Evolutionary conservation across 1,284 basidiomycete species (phyloP), one percentile per base, ranked within the genome.

Genomic region (Neonothopanus nambi): DNA sequence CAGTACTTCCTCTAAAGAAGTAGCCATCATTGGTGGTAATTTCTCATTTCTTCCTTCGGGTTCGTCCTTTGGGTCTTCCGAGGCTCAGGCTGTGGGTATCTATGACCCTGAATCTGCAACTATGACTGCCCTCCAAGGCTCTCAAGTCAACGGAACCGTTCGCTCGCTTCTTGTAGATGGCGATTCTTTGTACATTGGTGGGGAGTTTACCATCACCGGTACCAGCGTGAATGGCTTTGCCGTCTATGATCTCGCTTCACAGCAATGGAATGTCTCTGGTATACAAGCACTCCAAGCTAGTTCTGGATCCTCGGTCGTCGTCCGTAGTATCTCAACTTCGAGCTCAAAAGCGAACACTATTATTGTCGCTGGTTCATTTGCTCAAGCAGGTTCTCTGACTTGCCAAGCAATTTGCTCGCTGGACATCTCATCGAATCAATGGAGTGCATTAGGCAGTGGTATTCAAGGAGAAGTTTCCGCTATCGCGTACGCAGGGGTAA

Each of bases 21-120:
- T 93, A 42, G 85, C 83, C 36, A 83, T 98, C 59, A 75, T 98
- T 47, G 95, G 94, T 36, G 95, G 95, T 45, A 95, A 96, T 70
- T 98, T 97, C 67, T 84, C 87, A 3, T 89, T 87, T 62, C 63
- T 73, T 8, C 66, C 71, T 11, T 65, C 74, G 15, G 74, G 75
- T 7, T 71, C 76, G 3, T 65, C 67, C 3, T 65, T 68, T 23
- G 68, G 71, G 9, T 71, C 78, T 1, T 63, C 70, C 8, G 68
- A 63, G n/a, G 72, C 79, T 6, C 74, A 76, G 57, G 87, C 81
- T 46, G 67, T 98, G 30, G 93, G 84, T 0, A 73, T 95, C 44
- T 97, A 96, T 67, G 78, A 93, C 65, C 70, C 81, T 7, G 63
- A 71, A 8, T 69, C 76, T 1, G 73, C 72, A 1, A 70, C 70